Base-by-base conservation (phyloP, 345 rosid genomes). In the Schrenkiella parvula region DNA sequence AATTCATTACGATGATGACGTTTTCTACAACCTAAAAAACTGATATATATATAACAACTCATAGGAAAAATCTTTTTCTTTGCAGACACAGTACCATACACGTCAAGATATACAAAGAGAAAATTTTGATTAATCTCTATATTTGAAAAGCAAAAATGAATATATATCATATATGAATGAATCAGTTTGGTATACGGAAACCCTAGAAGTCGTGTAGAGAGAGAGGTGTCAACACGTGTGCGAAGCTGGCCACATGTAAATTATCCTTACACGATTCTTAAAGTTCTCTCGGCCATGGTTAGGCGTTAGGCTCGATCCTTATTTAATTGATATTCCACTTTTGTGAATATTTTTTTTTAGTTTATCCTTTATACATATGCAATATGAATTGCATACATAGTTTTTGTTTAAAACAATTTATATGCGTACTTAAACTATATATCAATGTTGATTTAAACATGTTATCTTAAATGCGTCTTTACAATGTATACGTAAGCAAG, bases 181-280 rank as follows among this genome's bases (percentile, higher is more conserved):
- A 75, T 43, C 65, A 75, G 58, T 54, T 52, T 76, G 21, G 19
- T 48, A 76, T 68, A 75, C 70, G 70, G 58, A 62, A 75, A 61
- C 79, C 79, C 79, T 75, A 75, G 25, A 68, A 68, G 70, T 60
- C 74, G 65, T 61, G 70, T 51, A 51, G 38, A 39, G 47, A 66
- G 29, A 65, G 42, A 29, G 43, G 18, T 17, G 15, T 19, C 32
- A 63, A 72, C 76, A 53, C 58, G 74, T 75, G 68, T 60, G 32
- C 23, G 48, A 68, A 34, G 47, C 68, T 53, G 70, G 69, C 70
- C 70, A 75, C 65, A 75, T 61, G 79, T 54, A 43, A 26, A 68
- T 34, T 61, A 34, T 61, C 64, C 57, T 53, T 28, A 0, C 63
- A 51, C 62, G 46, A 58, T 38, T 48, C 68, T 59, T 66, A 18